Base-by-base conservation (phyloP, 1,139 yeast species). In the Magnusiomyces fungicola region DNA sequence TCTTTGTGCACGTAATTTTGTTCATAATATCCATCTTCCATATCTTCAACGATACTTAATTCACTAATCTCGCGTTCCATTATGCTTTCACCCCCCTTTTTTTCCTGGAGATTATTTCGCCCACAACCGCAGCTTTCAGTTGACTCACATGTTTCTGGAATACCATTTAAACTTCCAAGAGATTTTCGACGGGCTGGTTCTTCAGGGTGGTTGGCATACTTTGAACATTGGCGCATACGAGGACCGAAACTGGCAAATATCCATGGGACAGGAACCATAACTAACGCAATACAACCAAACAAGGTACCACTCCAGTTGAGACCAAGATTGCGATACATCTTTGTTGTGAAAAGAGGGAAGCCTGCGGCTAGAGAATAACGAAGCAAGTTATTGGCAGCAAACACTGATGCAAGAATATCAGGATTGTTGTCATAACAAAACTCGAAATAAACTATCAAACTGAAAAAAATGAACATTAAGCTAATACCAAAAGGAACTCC, bases 371-470 rank as follows among this genome's bases (percentile, higher is more conserved):
- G 69, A 2, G 76, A 59, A 50, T 84, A 81, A 60, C 95, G 74
- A 47, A 82, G 69, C 54, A 86, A 74, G 36, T 86, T 80, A 63
- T 83, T 84, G 7, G 92, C 89, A 5, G 94, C 95, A 64, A 85
- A 72, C 1, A 88, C 94, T 9, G 88, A 79, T 0, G 96, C 95
- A 12, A 88, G 80, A 22, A 48, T 38, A 10, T 37, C 29, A 2
- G 50, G 45, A 22, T 0, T 90, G 89, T 37, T 83, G 80, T 90
- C 89, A 55, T 74, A 79, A 30, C 76, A 69, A 61, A 81, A 83
- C 67, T 79, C 68, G 74, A 76, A 72, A 64, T 83, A 83, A 50
- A 79, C 72, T 61, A 83, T 71, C 60, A 81, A 72, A 58, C 78
- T 69, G 54, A 83, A 77, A 56, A 80, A 72, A 1, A 88, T 88